A percentile compares a stretch with the other conserved stretches of the same genome.
Evolutionary conservation across 148 eudicot species (phyloP).

Genomic region (Fallopia convolvulus): DNA sequence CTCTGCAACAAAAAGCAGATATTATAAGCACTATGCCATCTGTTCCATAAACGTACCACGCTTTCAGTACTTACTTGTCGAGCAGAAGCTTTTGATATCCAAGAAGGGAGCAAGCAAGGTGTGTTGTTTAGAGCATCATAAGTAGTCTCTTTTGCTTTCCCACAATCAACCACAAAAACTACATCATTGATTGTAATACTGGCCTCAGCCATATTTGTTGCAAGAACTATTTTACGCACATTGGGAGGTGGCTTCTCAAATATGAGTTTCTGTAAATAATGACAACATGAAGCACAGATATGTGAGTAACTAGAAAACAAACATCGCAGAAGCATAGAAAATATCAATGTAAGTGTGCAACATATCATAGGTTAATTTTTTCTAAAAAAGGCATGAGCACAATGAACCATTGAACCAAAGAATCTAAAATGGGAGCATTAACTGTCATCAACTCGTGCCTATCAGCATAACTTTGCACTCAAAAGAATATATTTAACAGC

Average conservation of each 20-base stretch:
- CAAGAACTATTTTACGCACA: slow-evolving; percentile 73
- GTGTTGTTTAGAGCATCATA: slow-evolving; percentile 97
- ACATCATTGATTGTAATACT: slow-evolving; percentile 97
- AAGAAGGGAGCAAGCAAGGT: slow-evolving; percentile 89
- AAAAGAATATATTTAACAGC: not conserved
- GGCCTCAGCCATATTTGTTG: slow-evolving; percentile 97
- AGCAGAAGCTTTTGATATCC: slow-evolving; percentile 96
- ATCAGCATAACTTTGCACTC: not conserved
- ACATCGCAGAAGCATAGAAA: not conserved
- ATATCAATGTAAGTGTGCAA: not conserved
- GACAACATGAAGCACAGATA: not conserved
- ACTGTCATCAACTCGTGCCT: not conserved
- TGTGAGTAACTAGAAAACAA: slow-evolving; percentile 11
- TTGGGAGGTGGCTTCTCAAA: slow-evolving; percentile 83
- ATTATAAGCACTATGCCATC: not conserved
- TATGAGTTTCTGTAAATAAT: slow-evolving; percentile 60
- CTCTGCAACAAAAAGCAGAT: slow-evolving; percentile 39
- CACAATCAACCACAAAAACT: slow-evolving; percentile 94
- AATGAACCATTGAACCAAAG: not conserved
- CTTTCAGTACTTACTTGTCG: slow-evolving; percentile 50
- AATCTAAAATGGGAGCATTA: not conserved
- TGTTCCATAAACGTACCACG: not conserved
- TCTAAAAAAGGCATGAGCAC: not conserved
- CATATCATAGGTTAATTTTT: not conserved
- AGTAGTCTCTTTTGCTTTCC: slow-evolving; percentile 96